Percentiles rank a stretch among this genome's conserved stretches.
Conservation (phyloP, 176 grass and related monocot species). For the sorghum (Sorghum bicolor) region Sorghum_bicolor_NCBIv3 NC_012870.2:2638501-2639000, state of each 20-base stretch:
- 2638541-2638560: no score
- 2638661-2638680: neutral
- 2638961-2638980: constrained; percentile 31
- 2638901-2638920: constrained; percentile 59
- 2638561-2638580: neutral
- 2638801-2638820: neutral
- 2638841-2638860: constrained; percentile 49
- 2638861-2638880: constrained; percentile 20
- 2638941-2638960: constrained; percentile 49
- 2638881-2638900: constrained; percentile 8
- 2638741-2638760: neutral
- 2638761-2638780: neutral
- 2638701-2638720: neutral
- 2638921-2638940: constrained; percentile 59
- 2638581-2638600: neutral
- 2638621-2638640: no score
- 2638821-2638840: neutral
- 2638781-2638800: neutral
- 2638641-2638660: neutral
- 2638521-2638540: no score
- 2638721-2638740: neutral
- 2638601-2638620: neutral
- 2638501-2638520: no score
- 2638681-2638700: neutral
- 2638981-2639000: neutral